Evolutionary conservation across 2,329 filamentous ascomycete species (phyloP), one percentile per base, ranked within the genome.

Genomic region (Epichloe scottii): DNA sequence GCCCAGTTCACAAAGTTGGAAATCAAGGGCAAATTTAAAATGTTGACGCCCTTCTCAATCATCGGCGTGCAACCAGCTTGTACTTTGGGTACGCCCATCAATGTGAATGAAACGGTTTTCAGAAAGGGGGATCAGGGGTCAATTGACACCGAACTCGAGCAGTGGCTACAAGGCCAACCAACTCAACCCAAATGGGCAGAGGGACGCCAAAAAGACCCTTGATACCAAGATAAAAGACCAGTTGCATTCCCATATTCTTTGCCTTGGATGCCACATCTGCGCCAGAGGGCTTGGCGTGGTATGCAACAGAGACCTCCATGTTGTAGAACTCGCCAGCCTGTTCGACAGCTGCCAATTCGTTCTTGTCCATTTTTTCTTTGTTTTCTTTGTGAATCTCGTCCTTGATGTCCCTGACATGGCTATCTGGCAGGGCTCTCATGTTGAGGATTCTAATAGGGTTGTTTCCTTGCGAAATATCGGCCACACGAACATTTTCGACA

Each of bases 1-100:
- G 91, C 89, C 70, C 90, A 95, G 68, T 96, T 95, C 67, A 96
- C 91, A 63, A 98, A 97, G 60, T 94, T 94, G 14, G 88, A 94
- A 59, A 97, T 96, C 38, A 97, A 67, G 0, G 91, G 91, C 10
- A 97, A 71, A 59, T 97, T 95, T 26, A 97, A 72, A 44, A 97
- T 82, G 58, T 97, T 97, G 54, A 94, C 83, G 2, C 89, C 91
- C 57, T 82, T 85, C 63, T 93, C 82, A n/a, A 96, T 68, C 84
- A 97, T 93, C 0, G 93, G 93, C 14, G 89, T 84, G 62, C 91
- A 97, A 2, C 89, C 87, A 15, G 90, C 91, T 60, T 85, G 79
- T 4, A 97, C 85, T 61, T 95, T 89, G 12, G 93, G 93, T 4
- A 93, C 72, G 0, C 93, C 93, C 85, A 97, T 96, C 3, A 98